phyloP scores from a whole-genome alignment of 2,329 filamentous ascomycete genomes.

The Penicillium concentricum region DNA sequence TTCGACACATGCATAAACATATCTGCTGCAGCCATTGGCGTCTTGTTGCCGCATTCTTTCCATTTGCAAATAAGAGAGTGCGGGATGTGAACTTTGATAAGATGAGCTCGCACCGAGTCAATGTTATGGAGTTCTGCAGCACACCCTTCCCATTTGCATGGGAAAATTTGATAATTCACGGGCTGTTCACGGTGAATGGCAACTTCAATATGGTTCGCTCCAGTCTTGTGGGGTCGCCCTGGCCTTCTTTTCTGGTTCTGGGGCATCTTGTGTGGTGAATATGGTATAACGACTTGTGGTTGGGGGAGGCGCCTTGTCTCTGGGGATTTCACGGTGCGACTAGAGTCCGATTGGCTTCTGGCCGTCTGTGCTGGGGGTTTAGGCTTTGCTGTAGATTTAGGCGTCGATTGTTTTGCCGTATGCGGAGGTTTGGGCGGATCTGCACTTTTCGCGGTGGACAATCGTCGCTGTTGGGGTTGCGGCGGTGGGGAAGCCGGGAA shows the following conservation, averaged over 20 bases:
- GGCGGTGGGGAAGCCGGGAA: not conserved
- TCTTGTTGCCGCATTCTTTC: conserved; percentile 23
- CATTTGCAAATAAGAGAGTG: conserved; percentile 29
- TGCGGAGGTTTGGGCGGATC: not conserved
- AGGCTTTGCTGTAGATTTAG: not conserved
- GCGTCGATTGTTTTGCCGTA: not conserved
- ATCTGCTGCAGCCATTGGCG: conserved; percentile 27
- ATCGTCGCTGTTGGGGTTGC: not conserved
- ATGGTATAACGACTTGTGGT: conserved; percentile 14
- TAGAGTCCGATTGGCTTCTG: not conserved
- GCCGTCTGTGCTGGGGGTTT: not conserved
- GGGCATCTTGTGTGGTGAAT: conserved; percentile 14
- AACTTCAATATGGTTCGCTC: conserved; percentile 17
- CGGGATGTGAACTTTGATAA: conserved; percentile 54
- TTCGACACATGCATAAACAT: conserved; percentile 55
- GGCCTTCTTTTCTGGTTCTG: conserved; percentile 6
- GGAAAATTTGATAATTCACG: conserved; percentile 45
- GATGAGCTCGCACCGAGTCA: conserved; percentile 58
- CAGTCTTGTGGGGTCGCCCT: conserved; percentile 22
- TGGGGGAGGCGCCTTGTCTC: not conserved
- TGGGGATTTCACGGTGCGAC: not conserved
- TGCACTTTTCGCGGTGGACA: not conserved
- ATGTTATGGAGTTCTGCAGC: conserved; percentile 61
- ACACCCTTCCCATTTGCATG: conserved; percentile 60
- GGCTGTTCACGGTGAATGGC: conserved; percentile 15